Evolutionary conservation across 2,329 filamentous ascomycete species (phyloP), one percentile per base, ranked within the genome.

Genomic region (Golovinomyces cichoracearum): DNA sequence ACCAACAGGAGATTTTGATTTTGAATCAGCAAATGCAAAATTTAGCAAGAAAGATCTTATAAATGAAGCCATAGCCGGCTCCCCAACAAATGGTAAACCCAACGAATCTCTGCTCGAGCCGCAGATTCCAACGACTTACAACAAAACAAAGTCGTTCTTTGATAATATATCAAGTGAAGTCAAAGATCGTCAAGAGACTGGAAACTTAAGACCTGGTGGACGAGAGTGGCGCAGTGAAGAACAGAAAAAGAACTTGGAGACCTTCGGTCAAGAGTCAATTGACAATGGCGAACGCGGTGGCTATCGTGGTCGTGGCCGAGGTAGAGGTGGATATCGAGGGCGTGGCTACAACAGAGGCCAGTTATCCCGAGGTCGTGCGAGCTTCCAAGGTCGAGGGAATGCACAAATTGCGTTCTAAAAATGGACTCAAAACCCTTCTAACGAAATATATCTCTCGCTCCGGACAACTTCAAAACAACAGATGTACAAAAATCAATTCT

Each of bases 81-180:
- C 81, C 7, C 81, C 84, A 4, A 65, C 66, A 35, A 74, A 80
- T 44, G 65, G 65, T 3, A 61, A 68, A 0, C 12, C 27, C 31
- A 66, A 63, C 5, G 53, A 61, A 10, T 63, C 69, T 22, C 61
- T 62, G 10, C 52, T 57, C 13, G 62, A 64, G 61, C 64, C 69
- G 1, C 63, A 69, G 1, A 63, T 65, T 67, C 5, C 64, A 12
- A 69, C 68, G 5, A 65, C 68, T 31, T 98, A 98, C 66, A 88
- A 94, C 68, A 93, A 85, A 65, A 72, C 78, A 4, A 76, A 68
- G 3, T 93, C 84, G 1, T 98, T 98, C 70, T 98, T 98, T 60
- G 90, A 98, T 65, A 94, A 98, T 63, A 94, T 98, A 54, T 93
- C 84, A 0, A 93, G 83, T 55, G 90, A 98, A 62, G 73, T 83